Percentiles rank a stretch among this genome's conserved stretches.
Evolutionary conservation across 257 asterid genomes (phyloP).

Genomic region (Fraxinus anomala): DNA sequence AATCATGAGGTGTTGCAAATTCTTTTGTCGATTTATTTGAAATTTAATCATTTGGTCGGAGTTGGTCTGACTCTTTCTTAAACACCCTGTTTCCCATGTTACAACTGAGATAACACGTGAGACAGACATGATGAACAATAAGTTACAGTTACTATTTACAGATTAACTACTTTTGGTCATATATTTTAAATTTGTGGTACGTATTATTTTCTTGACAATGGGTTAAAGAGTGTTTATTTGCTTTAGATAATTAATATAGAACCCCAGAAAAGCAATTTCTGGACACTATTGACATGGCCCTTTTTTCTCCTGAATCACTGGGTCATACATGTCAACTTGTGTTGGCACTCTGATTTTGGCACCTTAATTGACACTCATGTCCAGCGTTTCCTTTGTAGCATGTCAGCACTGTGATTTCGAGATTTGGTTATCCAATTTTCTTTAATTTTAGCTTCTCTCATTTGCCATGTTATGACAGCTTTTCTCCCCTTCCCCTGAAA

Average conservation of each 20-base stretch:
- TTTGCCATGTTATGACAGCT: too few relatives aligned
- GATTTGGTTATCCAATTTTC: too few relatives aligned
- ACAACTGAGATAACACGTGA: neutral
- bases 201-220: neutral
- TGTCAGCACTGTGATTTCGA: too few relatives aligned
- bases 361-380: too few relatives aligned
- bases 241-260: neutral
- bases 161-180: neutral
- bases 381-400: too few relatives aligned
- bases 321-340: too few relatives aligned
- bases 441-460: too few relatives aligned
- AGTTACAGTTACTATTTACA: too few relatives aligned
- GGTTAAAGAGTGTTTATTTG: neutral
- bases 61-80: neutral
- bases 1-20: neutral
- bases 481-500: too few relatives aligned
- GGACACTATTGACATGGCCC: neutral
- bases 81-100: neutral
- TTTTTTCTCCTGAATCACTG: too few relatives aligned
- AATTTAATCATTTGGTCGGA: neutral
- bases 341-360: too few relatives aligned
- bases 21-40: neutral
- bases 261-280: neutral
- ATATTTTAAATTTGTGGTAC: neutral
- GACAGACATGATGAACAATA: neutral